A percentile compares a stretch with the other conserved stretches of the same genome.
phyloP scores from a whole-genome alignment of 306 rosid species.

The Vicia villosa region DNA sequence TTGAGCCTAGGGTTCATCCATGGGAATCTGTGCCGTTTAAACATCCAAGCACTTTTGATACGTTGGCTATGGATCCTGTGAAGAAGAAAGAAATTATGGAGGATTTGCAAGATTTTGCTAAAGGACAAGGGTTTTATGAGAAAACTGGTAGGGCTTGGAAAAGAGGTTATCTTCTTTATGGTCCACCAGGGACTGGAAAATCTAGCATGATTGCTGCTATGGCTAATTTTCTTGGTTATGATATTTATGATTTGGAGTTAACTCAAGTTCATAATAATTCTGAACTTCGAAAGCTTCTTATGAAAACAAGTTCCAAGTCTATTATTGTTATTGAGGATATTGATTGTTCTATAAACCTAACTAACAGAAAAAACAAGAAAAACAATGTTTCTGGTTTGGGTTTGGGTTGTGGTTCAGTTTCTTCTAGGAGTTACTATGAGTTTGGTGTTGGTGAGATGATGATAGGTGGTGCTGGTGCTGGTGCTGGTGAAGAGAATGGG shows the following conservation, averaged over 20 bases:
- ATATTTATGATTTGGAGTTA: conserved; percentile 85
- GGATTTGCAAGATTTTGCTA: conserved; percentile 76
- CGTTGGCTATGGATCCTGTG: conserved; percentile 86
- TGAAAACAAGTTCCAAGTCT: conserved; percentile 92
- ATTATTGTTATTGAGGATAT: conserved; percentile 92
- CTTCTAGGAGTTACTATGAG: conserved; percentile 43
- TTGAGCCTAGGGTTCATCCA: conserved; percentile 89
- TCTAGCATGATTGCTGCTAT: conserved; percentile 98
- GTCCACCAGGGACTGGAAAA: conserved; percentile 94
- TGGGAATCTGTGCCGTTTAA: conserved; percentile 98
- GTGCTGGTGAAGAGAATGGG: conserved; percentile 62
- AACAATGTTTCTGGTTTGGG: not conserved
- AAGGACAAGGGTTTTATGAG: conserved; percentile 78
- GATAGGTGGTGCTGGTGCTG: conserved; percentile 40
- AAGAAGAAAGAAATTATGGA: conserved; percentile 70
- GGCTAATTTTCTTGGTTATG: conserved; percentile 88
- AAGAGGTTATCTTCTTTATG: conserved; percentile 83
- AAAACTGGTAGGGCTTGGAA: conserved; percentile 96
- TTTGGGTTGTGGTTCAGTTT: no score
- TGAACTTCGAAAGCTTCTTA: conserved; percentile 77
- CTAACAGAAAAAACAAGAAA: conserved; percentile 52
- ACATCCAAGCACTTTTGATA: conserved; percentile 92
- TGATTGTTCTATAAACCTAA: conserved; percentile 77
- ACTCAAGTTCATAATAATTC: conserved; percentile 92
- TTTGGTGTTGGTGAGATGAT: conserved; percentile 36